phyloP scores from a whole-genome alignment of 2,329 filamentous ascomycete genomes.

The Samsoniella hepiali region DNA sequence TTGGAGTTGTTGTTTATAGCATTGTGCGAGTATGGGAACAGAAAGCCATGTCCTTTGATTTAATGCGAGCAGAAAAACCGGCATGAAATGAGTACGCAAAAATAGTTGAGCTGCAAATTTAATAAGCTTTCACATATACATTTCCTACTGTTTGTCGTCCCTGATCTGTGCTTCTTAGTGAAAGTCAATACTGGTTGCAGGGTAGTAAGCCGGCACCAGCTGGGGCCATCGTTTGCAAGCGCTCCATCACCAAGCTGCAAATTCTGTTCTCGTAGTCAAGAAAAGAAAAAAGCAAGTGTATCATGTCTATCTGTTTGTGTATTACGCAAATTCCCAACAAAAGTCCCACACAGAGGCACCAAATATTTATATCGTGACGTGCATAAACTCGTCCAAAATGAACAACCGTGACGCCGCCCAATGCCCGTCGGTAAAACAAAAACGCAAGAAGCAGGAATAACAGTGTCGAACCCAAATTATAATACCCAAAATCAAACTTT shows the following conservation, averaged over 20 bases:
- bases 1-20: background rate
- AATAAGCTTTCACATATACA: background rate
- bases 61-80: background rate
- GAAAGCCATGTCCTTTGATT: background rate
- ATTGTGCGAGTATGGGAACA: slow-evolving; percentile 3
- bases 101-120: background rate
- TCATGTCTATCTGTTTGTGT: slow-evolving; percentile 2
- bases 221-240: no score
- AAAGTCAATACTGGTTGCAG: background rate
- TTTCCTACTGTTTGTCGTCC: no score
- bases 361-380: background rate
- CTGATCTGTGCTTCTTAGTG: background rate
- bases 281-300: slow-evolving; percentile 3
- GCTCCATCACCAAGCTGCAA: background rate
- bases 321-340: background rate
- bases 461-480: background rate
- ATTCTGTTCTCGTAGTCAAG: background rate
- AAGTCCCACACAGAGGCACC: background rate
- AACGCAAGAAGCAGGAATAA: background rate
- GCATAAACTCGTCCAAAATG: background rate
- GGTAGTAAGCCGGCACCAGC: background rate
- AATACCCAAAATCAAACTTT: background rate
- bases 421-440: slow-evolving; percentile 2
- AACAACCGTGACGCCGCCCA: slow-evolving; percentile 9
- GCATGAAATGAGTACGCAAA: background rate